phyloP scores from a whole-genome alignment of 306 rosid species.

The Dryas octopetala region DNA sequence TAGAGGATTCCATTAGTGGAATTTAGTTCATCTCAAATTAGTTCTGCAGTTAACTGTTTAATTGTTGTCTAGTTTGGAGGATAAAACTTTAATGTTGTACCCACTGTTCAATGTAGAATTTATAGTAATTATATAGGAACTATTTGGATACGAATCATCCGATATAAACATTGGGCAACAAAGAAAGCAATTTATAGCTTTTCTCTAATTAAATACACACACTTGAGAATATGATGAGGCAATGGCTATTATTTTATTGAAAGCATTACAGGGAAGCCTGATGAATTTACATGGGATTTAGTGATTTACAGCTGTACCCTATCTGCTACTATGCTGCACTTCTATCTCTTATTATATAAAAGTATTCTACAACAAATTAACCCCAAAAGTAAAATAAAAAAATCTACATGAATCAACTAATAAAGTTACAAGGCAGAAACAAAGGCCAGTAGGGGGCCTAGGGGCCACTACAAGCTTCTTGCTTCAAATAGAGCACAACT shows the following conservation, averaged over 20 bases:
- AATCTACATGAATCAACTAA: neutral
- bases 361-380: neutral
- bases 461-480: conserved; percentile 23
- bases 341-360: neutral
- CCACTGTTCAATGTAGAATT: too few relatives aligned
- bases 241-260: neutral
- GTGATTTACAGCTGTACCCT: conserved; percentile 5
- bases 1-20: too few relatives aligned
- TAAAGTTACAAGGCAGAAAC: neutral
- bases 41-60: too few relatives aligned
- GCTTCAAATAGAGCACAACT: conserved; percentile 82
- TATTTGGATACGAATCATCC: too few relatives aligned
- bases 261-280: conserved; percentile 1
- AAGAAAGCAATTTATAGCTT: too few relatives aligned
- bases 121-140: too few relatives aligned
- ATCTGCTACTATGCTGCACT: conserved; percentile 3
- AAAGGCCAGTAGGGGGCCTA: neutral
- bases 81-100: too few relatives aligned
- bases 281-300: conserved; percentile 18
- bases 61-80: too few relatives aligned
- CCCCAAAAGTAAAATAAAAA: neutral
- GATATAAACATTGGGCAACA: too few relatives aligned
- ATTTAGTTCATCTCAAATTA: too few relatives aligned
- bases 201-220: too few relatives aligned
- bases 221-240: neutral